These are phyloP conservation scores for Theileria luwenshuni DNA, from an alignment of 169 alveolate species.

Conservation along the genomic window DNA sequence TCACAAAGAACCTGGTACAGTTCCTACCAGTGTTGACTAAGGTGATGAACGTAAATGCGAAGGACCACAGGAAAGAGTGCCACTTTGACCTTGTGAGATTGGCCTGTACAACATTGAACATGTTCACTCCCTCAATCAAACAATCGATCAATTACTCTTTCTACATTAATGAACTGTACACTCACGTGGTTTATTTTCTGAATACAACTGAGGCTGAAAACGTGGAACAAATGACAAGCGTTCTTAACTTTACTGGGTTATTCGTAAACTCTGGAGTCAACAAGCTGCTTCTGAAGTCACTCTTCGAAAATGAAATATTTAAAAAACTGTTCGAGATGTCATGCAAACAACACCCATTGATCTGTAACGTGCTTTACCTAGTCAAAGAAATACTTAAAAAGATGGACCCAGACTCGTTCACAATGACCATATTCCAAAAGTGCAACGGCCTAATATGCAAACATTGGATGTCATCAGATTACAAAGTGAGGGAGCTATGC, in stretches of 20 bases:
- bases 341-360: background rate
- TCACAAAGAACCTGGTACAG: slow-evolving; percentile 20
- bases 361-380: background rate
- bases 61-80: slow-evolving; percentile 27
- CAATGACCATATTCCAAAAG: background rate
- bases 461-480: slow-evolving; percentile 27
- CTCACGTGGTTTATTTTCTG: slow-evolving; percentile 2
- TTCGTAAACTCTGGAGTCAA: slow-evolving; percentile 17
- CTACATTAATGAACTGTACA: slow-evolving; percentile 8
- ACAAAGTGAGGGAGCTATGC: slow-evolving; percentile 40
- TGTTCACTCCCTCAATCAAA: slow-evolving; percentile 3
- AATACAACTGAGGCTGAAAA: background rate
- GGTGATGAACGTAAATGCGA: slow-evolving; percentile 4
- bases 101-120: slow-evolving; percentile 31
- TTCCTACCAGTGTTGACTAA: slow-evolving; percentile 35
- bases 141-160: slow-evolving; percentile 7
- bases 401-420: slow-evolving; percentile 9
- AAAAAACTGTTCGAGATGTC: background rate
- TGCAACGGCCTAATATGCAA: background rate
- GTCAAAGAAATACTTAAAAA: slow-evolving; percentile 9
- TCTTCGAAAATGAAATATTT: background rate
- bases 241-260: slow-evolving; percentile 1
- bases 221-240: slow-evolving; percentile 7
- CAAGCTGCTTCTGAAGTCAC: slow-evolving; percentile 7
- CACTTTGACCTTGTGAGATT: slow-evolving; percentile 33